Conservation (phyloP, 23 red algal genomes). For the Agarophyton chilense region DNA sequence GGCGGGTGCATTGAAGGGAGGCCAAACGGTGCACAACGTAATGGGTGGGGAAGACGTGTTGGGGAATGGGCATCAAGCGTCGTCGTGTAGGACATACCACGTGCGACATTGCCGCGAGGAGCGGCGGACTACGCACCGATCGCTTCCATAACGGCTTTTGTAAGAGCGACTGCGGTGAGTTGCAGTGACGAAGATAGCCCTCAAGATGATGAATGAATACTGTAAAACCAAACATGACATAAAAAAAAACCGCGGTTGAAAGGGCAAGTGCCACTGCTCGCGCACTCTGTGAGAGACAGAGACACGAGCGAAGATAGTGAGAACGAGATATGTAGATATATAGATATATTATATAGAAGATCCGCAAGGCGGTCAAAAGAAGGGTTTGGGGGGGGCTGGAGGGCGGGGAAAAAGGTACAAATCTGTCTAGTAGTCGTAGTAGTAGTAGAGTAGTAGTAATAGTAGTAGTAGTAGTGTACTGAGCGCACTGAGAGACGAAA, state of each 20-base stretch:
- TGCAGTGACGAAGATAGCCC: neutral
- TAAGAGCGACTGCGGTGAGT: neutral
- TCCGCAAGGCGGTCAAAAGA: neutral
- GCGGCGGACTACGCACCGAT: too few relatives aligned
- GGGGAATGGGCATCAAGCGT: neutral
- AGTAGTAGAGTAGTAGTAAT: too few relatives aligned
- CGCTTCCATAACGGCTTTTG: neutral
- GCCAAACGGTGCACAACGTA: neutral
- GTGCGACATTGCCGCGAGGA: too few relatives aligned
- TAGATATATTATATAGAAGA: neutral
- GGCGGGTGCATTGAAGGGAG: neutral
- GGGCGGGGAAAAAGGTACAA: neutral
- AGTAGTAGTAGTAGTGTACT: neutral
- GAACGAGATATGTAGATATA: neutral
- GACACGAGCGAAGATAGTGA: too few relatives aligned
- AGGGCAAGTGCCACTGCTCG: too few relatives aligned
- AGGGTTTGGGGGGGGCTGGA: too few relatives aligned
- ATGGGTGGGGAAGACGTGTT: neutral
- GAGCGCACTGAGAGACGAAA: neutral
- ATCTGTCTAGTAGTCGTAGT: too few relatives aligned
- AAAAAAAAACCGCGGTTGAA: too few relatives aligned
- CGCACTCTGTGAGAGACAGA: too few relatives aligned
- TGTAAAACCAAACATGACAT: neutral
- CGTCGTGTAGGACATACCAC: neutral
- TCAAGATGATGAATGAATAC: neutral